These are phyloP conservation scores for Hydrangea macrophylla DNA, from an alignment of 148 eudicot species.

Conservation along the genomic window DNA sequence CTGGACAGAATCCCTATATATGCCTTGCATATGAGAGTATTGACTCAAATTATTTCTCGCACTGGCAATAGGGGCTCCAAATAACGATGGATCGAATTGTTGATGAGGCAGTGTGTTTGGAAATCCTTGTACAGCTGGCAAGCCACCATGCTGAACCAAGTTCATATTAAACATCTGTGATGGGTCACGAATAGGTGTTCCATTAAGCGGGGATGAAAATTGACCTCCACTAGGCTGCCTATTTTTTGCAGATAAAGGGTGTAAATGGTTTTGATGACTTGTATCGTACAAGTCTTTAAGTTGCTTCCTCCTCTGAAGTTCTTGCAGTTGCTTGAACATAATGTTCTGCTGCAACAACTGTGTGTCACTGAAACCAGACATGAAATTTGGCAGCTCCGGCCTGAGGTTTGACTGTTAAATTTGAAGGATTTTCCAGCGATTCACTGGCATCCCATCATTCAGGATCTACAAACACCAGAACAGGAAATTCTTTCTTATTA, in stretches of 20 bases:
- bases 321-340: slow-evolving; percentile 60
- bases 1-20: slow-evolving; percentile 27
- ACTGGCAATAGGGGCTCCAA: slow-evolving; percentile 40
- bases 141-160: slow-evolving; percentile 39
- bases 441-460: neutral
- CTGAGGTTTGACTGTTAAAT: neutral
- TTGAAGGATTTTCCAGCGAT: neutral
- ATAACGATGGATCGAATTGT: slow-evolving; percentile 33
- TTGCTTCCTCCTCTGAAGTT: slow-evolving; percentile 51
- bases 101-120: slow-evolving; percentile 34
- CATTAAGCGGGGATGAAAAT: slow-evolving; percentile 25
- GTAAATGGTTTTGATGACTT: slow-evolving; percentile 39
- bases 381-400: neutral
- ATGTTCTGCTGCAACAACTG: slow-evolving; percentile 54
- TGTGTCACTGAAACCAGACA: slow-evolving; percentile 27
- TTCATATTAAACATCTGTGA: slow-evolving; percentile 30
- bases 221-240: slow-evolving; percentile 33
- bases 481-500: neutral
- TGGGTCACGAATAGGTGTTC: slow-evolving; percentile 30
- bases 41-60: slow-evolving; percentile 21
- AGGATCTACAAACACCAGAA: slow-evolving; percentile 4
- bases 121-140: slow-evolving; percentile 36
- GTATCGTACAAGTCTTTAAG: slow-evolving; percentile 38
- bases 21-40: slow-evolving; percentile 30
- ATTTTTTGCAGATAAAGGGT: slow-evolving; percentile 28